phyloP scores from a whole-genome alignment of 768 basidiomycete genomes.

The Podaxis mareebaensis region DNA sequence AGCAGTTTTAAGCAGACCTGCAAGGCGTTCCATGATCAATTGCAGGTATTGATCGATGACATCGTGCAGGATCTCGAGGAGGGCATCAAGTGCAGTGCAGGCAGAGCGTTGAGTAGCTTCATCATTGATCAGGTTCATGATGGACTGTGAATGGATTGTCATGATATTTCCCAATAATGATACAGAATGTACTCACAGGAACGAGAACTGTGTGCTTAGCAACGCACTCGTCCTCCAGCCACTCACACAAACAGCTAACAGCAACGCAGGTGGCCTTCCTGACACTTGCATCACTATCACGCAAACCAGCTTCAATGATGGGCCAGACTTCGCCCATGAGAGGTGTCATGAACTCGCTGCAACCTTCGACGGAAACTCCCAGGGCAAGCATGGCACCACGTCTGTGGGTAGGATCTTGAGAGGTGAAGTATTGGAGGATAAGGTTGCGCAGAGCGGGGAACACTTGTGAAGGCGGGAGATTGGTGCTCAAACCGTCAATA shows the following conservation, averaged over 20 bases:
- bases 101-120: conserved; percentile 85
- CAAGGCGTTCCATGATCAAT: conserved; percentile 93
- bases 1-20: conserved; percentile 81
- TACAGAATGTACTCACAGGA: conserved; percentile 56
- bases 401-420: conserved; percentile 73
- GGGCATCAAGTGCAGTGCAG: conserved; percentile 95
- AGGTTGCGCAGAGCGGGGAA: conserved; percentile 88
- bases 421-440: conserved; percentile 83
- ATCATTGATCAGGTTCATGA: conserved; percentile 91
- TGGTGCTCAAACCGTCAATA: conserved; percentile 89
- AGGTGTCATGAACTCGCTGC: conserved; percentile 96
- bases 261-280: conserved; percentile 96
- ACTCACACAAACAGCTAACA: conserved; percentile 95
- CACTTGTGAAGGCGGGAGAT: conserved; percentile 91
- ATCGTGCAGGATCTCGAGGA: conserved; percentile 92
- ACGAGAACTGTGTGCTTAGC: conserved; percentile 81
- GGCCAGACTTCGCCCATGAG: conserved; percentile 93
- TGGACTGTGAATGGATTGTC: conserved; percentile 49
- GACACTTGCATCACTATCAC: conserved; percentile 80
- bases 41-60: conserved; percentile 89
- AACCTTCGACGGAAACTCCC: conserved; percentile 95
- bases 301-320: conserved; percentile 84
- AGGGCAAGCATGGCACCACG: conserved; percentile 95
- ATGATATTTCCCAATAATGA: conserved; percentile 3
- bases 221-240: conserved; percentile 92